Conservation (phyloP, 75 land plant genomes). For the Selaginella moellendorffii region DNA sequence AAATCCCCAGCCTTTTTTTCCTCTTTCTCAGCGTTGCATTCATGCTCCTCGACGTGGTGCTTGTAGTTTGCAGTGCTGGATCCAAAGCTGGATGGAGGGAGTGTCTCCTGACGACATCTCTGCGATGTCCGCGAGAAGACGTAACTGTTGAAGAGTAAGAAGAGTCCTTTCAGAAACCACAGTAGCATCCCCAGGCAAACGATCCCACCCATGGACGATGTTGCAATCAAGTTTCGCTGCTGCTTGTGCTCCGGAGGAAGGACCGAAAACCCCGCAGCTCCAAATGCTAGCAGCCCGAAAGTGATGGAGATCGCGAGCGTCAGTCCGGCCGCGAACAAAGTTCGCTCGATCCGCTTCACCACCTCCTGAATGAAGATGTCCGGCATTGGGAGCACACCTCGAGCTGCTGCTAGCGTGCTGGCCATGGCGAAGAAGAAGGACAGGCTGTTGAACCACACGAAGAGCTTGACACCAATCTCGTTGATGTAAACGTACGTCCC, state of each 20-base stretch:
- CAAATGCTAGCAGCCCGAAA: slow-evolving; percentile 16
- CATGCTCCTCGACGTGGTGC: not conserved
- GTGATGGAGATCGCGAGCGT: slow-evolving; percentile 14
- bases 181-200: slow-evolving; percentile 8
- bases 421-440: slow-evolving; percentile 24
- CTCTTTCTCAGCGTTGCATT: not conserved
- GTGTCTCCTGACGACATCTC: too few relatives aligned
- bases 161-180: slow-evolving; percentile 11
- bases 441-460: slow-evolving; percentile 17
- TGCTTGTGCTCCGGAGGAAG: slow-evolving; percentile 9
- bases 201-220: slow-evolving; percentile 10
- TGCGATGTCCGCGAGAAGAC: not conserved
- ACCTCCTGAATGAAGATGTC: slow-evolving; percentile 15
- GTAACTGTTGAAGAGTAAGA: not conserved
- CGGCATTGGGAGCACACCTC: slow-evolving; percentile 16
- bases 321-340: slow-evolving; percentile 8
- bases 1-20: not conserved
- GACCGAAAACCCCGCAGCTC: slow-evolving; percentile 17
- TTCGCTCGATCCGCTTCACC: slow-evolving; percentile 6
- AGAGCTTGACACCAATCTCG: slow-evolving; percentile 1
- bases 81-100: not conserved
- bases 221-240: slow-evolving; percentile 4
- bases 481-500: slow-evolving; percentile 1
- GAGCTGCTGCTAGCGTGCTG: slow-evolving; percentile 10
- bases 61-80: not conserved